Percentiles rank a stretch among this genome's conserved stretches.
Evolutionary conservation across 2,329 filamentous ascomycete species (phyloP).

Genomic region (Phymatotrichopsis omnivora): DNA sequence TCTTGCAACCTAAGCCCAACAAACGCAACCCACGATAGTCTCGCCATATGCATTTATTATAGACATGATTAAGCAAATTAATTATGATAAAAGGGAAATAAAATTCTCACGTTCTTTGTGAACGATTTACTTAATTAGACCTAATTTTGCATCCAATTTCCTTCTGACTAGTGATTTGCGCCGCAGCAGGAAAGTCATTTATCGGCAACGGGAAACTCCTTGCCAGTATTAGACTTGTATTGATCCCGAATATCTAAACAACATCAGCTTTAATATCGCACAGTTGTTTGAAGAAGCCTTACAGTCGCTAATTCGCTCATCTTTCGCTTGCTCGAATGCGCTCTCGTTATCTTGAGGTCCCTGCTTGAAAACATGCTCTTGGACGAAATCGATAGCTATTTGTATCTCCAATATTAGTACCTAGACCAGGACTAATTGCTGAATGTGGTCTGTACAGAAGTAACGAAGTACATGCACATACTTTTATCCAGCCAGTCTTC

Average conservation of each 20-base stretch:
- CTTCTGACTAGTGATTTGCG: too few relatives aligned
- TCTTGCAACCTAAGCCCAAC: too few relatives aligned
- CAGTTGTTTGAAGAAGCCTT: conserved; percentile 7
- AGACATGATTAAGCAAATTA: too few relatives aligned
- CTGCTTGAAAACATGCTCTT: conserved; percentile 61
- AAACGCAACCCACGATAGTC: too few relatives aligned
- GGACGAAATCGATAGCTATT: conserved; percentile 63
- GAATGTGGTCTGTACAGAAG: not conserved
- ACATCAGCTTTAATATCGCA: not conserved
- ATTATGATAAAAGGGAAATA: too few relatives aligned
- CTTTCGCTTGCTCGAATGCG: conserved; percentile 72
- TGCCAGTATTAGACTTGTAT: conserved; percentile 61
- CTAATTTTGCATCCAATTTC: too few relatives aligned
- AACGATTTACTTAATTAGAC: too few relatives aligned
- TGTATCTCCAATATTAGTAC: conserved; percentile 13
- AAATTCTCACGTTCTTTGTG: too few relatives aligned
- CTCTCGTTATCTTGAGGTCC: conserved; percentile 62
- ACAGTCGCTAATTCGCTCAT: conserved; percentile 63
- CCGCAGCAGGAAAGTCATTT: too few relatives aligned
- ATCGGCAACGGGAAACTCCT: conserved; percentile 59
- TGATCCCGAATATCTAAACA: conserved; percentile 48
- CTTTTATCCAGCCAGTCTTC: conserved; percentile 77
- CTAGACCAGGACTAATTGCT: not conserved
- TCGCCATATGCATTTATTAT: too few relatives aligned
- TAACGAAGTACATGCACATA: conserved; percentile 34